Conservation (phyloP, 1,284 basidiomycete species). For the Trametes versicolor region DNA sequence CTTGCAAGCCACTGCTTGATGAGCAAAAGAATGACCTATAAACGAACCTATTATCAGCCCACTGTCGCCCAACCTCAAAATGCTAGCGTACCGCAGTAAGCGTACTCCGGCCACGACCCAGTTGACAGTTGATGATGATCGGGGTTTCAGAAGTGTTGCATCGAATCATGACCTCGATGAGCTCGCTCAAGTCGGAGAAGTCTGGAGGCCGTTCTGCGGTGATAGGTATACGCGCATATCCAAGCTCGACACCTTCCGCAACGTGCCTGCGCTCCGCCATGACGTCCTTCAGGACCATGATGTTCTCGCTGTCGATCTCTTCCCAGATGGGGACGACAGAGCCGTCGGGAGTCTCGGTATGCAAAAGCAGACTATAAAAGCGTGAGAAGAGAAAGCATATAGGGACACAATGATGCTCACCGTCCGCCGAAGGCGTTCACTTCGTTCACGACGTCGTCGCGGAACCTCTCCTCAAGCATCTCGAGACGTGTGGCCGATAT, state of each 20-base stretch:
- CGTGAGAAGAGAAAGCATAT: not conserved
- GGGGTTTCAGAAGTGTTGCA: slow-evolving; percentile 79
- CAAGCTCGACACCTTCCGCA: slow-evolving; percentile 66
- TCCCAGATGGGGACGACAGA: slow-evolving; percentile 97
- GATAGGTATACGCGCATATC: slow-evolving; percentile 90
- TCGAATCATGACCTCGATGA: slow-evolving; percentile 88
- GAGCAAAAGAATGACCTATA: slow-evolving; percentile 83
- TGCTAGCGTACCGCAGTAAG: slow-evolving; percentile 76
- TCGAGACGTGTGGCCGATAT: slow-evolving; percentile 91
- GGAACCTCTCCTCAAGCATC: slow-evolving; percentile 90
- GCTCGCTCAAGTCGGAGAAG: slow-evolving; percentile 72
- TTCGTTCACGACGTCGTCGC: slow-evolving; percentile 90
- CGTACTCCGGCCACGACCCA: slow-evolving; percentile 95
- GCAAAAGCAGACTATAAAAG: slow-evolving; percentile 76
- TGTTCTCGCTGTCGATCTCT: slow-evolving; percentile 80
- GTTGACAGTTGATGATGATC: slow-evolving; percentile 96
- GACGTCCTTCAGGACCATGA: slow-evolving; percentile 90
- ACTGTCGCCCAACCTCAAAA: too few species aligned
- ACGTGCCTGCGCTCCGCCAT: slow-evolving; percentile 73
- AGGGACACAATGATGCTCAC: slow-evolving; percentile 45
- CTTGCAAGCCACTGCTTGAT: slow-evolving; percentile 87
- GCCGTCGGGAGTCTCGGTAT: slow-evolving; percentile 91
- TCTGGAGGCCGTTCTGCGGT: slow-evolving; percentile 85
- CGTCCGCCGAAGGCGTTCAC: slow-evolving; percentile 86
- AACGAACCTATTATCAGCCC: not conserved